A percentile compares a stretch with the other conserved stretches of the same genome.
These are phyloP conservation scores for Geranium incanum DNA, from an alignment of 441 rosid species.

Conservation along the genomic window DNA sequence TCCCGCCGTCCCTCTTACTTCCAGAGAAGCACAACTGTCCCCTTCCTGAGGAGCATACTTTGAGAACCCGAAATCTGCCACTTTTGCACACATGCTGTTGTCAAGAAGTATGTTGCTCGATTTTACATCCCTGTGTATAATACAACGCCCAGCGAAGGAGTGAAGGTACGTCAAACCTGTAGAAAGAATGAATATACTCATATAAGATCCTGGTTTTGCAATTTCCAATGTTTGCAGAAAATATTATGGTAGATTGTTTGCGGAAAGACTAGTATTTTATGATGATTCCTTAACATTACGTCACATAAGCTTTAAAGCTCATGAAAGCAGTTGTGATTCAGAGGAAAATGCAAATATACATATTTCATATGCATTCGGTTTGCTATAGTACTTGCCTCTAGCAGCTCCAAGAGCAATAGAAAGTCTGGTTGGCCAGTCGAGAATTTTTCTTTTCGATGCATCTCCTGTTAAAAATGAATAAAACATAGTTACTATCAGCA, in stretches of 20 bases:
- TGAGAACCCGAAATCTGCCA: constrained; percentile 72
- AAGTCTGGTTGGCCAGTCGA: constrained; percentile 77
- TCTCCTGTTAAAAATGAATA: constrained; percentile 38
- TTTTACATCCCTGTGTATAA: constrained; percentile 72
- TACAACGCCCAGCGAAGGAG: constrained; percentile 43
- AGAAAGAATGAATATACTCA: constrained; percentile 15
- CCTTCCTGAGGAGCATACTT: constrained; percentile 80
- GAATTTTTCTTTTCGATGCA: constrained; percentile 53
- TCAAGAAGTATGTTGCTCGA: constrained; percentile 75
- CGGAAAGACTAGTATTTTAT: background rate
- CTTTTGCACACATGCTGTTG: constrained; percentile 63
- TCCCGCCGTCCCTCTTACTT: constrained; percentile 78
- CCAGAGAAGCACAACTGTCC: constrained; percentile 61
- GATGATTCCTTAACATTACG: background rate
- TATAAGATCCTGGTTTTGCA: constrained; percentile 8
- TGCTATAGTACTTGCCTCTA: constrained; percentile 40
- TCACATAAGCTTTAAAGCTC: background rate
- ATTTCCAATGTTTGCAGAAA: background rate
- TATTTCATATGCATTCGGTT: background rate
- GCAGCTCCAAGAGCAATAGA: constrained; percentile 72
- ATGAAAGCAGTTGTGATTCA: background rate
- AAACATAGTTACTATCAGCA: constrained; percentile 12
- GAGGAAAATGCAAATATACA: background rate
- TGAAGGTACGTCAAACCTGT: constrained; percentile 60
- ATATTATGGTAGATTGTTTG: background rate